phyloP scores from a whole-genome alignment of 2,329 filamentous ascomycete genomes.

The Mariannaea elegans region DNA sequence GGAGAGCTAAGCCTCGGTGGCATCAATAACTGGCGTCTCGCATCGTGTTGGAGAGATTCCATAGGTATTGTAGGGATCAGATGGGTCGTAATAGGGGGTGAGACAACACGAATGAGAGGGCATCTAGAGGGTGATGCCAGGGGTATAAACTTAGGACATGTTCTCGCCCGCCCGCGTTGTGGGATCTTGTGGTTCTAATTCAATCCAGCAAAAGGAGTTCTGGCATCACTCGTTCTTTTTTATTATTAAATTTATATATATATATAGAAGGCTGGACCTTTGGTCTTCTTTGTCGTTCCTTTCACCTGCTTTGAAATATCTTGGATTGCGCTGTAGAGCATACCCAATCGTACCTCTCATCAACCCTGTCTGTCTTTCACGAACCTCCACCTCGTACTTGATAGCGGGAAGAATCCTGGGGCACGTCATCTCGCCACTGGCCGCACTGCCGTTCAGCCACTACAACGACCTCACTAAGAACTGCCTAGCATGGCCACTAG shows the following conservation, averaged over 20 bases:
- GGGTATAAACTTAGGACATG: conserved; percentile 16
- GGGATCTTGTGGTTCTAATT: background rate
- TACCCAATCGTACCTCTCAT: conserved; percentile 2
- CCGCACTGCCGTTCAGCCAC: conserved; percentile 6
- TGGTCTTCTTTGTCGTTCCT: background rate
- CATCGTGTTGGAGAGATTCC: conserved; percentile 16
- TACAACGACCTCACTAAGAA: conserved; percentile 23
- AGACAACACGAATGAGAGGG: conserved; percentile 8
- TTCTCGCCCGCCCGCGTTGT: background rate
- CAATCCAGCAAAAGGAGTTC: background rate
- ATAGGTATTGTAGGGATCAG: conserved; percentile 16
- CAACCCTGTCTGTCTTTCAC: background rate
- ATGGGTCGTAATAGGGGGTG: background rate
- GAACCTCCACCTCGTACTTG: background rate
- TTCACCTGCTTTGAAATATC: background rate
- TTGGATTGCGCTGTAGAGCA: background rate
- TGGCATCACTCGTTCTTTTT: background rate
- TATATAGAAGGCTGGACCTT: background rate
- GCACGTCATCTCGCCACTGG: conserved; percentile 9
- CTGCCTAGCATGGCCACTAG: conserved; percentile 29
- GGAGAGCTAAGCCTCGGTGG: conserved; percentile 16
- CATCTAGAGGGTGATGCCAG: background rate
- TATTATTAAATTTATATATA: background rate
- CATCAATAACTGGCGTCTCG: conserved; percentile 17
- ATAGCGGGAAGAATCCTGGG: conserved; percentile 17